Base-by-base conservation (phyloP, 2,329 filamentous ascomycete species). In the Sclerotinia borealis region DNA sequence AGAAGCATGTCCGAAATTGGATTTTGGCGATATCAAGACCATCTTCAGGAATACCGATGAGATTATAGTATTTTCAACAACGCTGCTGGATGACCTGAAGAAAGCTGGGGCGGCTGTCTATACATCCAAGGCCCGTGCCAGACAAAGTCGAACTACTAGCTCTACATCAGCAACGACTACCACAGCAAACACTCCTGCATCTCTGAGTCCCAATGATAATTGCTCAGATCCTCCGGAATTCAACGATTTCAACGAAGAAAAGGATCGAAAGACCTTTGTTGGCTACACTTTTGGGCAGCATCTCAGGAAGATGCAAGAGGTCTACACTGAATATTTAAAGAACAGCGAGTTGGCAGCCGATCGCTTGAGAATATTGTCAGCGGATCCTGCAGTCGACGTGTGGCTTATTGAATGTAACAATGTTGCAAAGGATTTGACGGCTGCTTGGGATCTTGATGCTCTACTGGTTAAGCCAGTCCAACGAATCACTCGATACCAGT, bases 381-480 rank as follows among this genome's bases (percentile, higher is more conserved):
- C 84, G 71, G 85, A 88, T 68, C 77, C 81, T 13, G 83, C 84
- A 68, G 89, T 81, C 74, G 87, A 78, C 81, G 89, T 96, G 58
- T 99, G 95, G 95, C 81, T 98, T 55, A 89, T 89, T 64, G 93
- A 97, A 76, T 99, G 95, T 76, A 92, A 95, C 72, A 87, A 92
- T 70, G 93, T 93, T 72, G 93, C 93, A 15, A 90, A 92, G 70
- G 95, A 97, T 74, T 83, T 99, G 67, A 99, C 95, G 0, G 86
- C 88, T 31, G 93, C 95, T 0, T 99, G 95, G 95, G 91, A 96
- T 75, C 77, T 99, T 65, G 93, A 97, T 75, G 96, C 95, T 0
- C 81, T 99, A n/a, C 83, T 99, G 25, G 93, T 99, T 73, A 99
- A 99, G 76, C 95, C 95, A 1, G 93, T 96, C 75, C 95, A 99